Conservation (phyloP, 2,329 filamentous ascomycete genomes). For the Emydomyces testavorans region DNA sequence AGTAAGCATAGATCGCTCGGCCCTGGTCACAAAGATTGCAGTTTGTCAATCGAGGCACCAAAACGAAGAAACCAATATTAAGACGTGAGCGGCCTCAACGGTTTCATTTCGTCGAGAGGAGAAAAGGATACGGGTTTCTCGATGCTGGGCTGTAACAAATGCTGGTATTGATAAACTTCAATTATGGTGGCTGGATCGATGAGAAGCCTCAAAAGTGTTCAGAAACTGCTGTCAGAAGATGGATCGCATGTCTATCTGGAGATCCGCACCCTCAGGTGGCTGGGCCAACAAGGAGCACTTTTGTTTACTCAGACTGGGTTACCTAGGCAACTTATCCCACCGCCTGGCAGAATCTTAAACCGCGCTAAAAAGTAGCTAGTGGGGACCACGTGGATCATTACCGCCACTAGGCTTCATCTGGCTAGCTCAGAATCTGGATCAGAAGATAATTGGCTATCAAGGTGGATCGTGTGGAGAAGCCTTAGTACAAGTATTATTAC, state of each 20-base stretch:
- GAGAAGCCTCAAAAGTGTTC: neutral
- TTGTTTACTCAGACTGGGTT: conserved; percentile 31
- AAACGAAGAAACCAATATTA: conserved; percentile 7
- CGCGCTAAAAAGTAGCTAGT: conserved; percentile 5
- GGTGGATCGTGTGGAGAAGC: too few species aligned
- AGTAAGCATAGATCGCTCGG: neutral
- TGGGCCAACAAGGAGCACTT: conserved; percentile 28
- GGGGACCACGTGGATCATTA: neutral
- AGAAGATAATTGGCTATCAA: too few species aligned
- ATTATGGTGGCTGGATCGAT: conserved; percentile 10
- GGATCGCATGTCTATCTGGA: neutral
- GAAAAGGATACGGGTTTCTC: conserved; percentile 1
- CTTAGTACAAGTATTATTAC: too few species aligned
- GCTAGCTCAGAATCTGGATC: neutral
- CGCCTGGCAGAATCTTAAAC: conserved; percentile 18
- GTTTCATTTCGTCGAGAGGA: neutral
- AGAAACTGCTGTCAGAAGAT: neutral
- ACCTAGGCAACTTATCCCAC: conserved; percentile 25
- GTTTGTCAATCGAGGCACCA: neutral
- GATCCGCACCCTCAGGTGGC: conserved; percentile 22
- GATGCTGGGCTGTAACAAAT: neutral
- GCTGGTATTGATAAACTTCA: too few species aligned
- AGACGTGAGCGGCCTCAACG: neutral
- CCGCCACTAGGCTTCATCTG: neutral
- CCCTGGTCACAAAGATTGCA: neutral